Base-by-base conservation (phyloP, 2,329 filamentous ascomycete species). In the Arthrobotrys pseudoclavata region DNA sequence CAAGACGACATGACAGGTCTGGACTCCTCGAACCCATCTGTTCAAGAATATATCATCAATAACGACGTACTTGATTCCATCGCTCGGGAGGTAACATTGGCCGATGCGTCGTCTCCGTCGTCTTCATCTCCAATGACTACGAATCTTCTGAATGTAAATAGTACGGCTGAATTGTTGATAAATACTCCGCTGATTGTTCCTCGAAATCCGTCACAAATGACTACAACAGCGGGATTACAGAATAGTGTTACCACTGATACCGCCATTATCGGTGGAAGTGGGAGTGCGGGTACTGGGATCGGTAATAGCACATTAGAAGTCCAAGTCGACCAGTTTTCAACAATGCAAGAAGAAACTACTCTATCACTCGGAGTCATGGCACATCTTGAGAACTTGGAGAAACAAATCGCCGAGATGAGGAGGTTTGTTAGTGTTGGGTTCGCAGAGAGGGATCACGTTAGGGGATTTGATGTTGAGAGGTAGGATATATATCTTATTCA, bases 331-430 rank as follows among this genome's bases (percentile, higher is more conserved):
- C 80, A 79, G 24, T 81, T 80, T 37, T 53, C 67, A 4, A 62
- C 62, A 6, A 62, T 81, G 24, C 79, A 80, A 20, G 79, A 79
- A 31, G 79, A 80, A 68, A 81, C 77, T 0, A 81, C 80, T 0
- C 70, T 81, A 15, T 79, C 79, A 10, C 57, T 81, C 12, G 80
- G 80, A 0, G 50, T 81, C 12, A 64, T 81, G 29, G 69, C 63
- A 13, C 76, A 81, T 45, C 61, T 81, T 1, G 80, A 81, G 29
- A 75, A 79, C 42, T 34, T 81, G 9, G 74, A 80, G 22, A 57
- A 55, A n/a, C 79, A 81, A 29, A 72, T 80, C n/a, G n/a, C 29
- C 2, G 80, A 80, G 45, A 80, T 81, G 80, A 76, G 63, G 26
- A 75, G 71, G 13, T 81, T 81, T 47, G 75, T 81, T 10, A 66